Base-by-base conservation (phyloP, 1,284 basidiomycete genomes). In the Wolfiporia cocos region DNA sequence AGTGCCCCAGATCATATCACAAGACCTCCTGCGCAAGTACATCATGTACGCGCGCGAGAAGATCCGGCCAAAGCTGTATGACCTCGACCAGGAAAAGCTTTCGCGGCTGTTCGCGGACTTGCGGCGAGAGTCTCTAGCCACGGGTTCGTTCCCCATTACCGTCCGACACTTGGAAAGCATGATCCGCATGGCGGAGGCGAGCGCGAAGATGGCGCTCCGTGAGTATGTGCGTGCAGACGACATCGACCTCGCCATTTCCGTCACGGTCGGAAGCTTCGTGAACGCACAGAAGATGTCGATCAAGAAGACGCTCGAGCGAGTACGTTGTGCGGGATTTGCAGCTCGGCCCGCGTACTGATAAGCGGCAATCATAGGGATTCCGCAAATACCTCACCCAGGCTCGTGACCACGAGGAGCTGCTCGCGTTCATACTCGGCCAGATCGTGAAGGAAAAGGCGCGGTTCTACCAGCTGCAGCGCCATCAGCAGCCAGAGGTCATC, bases 181-280 rank as follows among this genome's bases (percentile, higher is more conserved):
- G 90, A 99, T 99, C 65, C 84, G 96, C 34, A 99, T 99, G 96
- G 81, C 92, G 1, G 95, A 99, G 64, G 94, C 96, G 12, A 92
- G 88, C 54, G 96, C 95, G 34, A 97, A 97, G 73, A 99, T 99
- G 95, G 86, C 94, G 46, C 70, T 99, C 49, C 77, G 96, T 38
- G 96, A 99, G 64, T 97, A 91, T 58, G 96, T 99, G 36, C 81
- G 96, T 30, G 73, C 83, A 11, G 96, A 99, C 64, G 96, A 99
- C 62, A 94, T 99, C 54, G 94, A 99, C 62, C 69, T 98, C 40
- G 95, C 96, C 2, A 98, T 99, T 52, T 91, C 92, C 50, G 93
- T 97, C 29, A 88, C 92, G 2, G 84, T 99, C 20, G 86, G 86
- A 46, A 93, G 89, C 65, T 99, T 99, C 63, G 90, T 99, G 44